Conservation (phyloP, 176 grass and related monocot genomes). For the Oryza brachyantha region DNA sequence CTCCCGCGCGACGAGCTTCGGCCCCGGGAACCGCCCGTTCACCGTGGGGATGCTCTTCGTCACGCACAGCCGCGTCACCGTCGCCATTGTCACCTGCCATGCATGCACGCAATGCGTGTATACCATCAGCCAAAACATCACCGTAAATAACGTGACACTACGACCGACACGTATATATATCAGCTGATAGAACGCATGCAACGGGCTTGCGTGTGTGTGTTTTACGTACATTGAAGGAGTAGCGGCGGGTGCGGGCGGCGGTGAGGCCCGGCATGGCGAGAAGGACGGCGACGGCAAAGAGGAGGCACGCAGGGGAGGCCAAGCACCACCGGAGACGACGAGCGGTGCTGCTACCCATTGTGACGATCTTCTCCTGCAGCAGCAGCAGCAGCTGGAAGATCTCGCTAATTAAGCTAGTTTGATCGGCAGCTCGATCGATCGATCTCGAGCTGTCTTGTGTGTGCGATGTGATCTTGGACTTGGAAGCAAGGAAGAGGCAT, state of each 20-base stretch:
- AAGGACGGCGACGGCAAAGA: slow-evolving; percentile 19
- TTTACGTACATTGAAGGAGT: slow-evolving; percentile 50
- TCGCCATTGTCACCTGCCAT: slow-evolving; percentile 58
- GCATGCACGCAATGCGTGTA: too few species aligned
- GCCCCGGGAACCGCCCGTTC: slow-evolving; percentile 64
- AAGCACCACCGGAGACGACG: slow-evolving; percentile 3
- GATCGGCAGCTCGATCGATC: not conserved
- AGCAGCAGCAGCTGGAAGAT: not conserved
- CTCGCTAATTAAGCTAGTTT: not conserved
- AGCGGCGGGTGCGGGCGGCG: slow-evolving; percentile 42
- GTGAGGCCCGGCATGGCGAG: slow-evolving; percentile 34
- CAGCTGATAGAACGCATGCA: too few species aligned
- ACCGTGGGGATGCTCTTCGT: slow-evolving; percentile 69
- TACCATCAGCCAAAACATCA: not conserved
- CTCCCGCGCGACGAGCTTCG: slow-evolving; percentile 48
- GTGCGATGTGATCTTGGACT: not conserved
- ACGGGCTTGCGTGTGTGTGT: not conserved
- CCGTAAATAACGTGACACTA: not conserved
- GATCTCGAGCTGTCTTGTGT: not conserved
- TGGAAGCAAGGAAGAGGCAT: not conserved
- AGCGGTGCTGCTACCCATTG: not conserved
- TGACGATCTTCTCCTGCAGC: not conserved
- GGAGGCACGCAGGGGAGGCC: slow-evolving; percentile 37
- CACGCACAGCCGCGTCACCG: slow-evolving; percentile 62
- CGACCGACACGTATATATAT: too few species aligned